These are phyloP conservation scores for Suhomyces chickasaworum DNA, from an alignment of 1,139 yeast species.

Conservation along the genomic window DNA sequence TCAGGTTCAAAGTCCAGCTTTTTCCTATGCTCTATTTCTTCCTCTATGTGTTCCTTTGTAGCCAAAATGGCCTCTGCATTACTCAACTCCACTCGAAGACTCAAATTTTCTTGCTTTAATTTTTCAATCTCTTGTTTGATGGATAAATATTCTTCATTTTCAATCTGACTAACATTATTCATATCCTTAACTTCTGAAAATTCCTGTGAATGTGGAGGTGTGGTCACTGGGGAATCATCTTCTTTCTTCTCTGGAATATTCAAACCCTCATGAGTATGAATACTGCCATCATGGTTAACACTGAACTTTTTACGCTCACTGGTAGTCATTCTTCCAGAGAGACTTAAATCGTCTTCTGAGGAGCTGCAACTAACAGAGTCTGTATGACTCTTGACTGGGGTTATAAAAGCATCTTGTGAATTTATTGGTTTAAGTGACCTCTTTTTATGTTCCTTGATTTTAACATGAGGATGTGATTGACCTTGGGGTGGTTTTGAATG, in stretches of 20 bases:
- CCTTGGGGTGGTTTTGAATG: not conserved
- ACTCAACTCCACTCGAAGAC: conserved; percentile 17
- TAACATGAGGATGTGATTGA: not conserved
- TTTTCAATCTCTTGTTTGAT: conserved; percentile 16
- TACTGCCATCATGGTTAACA: conserved; percentile 16
- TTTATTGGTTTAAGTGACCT: not conserved
- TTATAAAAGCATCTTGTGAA: conserved; percentile 10
- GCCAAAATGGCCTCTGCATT: conserved; percentile 23
- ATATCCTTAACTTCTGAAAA: conserved; percentile 13
- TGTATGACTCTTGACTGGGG: conserved; percentile 14
- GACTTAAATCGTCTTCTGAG: conserved; percentile 15
- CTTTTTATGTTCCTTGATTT: not conserved
- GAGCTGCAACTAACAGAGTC: conserved; percentile 11
- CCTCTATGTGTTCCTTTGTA: conserved; percentile 8
- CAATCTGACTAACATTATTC: conserved; percentile 2
- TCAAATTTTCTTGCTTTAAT: conserved; percentile 19
- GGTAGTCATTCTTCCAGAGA: conserved; percentile 8
- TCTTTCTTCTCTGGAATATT: not conserved
- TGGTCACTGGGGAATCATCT: conserved; percentile 24
- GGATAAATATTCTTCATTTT: conserved; percentile 4
- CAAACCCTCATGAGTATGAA: conserved; percentile 6
- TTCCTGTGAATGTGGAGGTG: conserved; percentile 31
- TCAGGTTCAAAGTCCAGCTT: not conserved
- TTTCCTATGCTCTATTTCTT: conserved; percentile 1
- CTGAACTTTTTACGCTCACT: conserved; percentile 11